Evolutionary conservation across 192 early-diverging fungal genomes (phyloP).

Genomic region (Umbelopsis isabellina): DNA sequence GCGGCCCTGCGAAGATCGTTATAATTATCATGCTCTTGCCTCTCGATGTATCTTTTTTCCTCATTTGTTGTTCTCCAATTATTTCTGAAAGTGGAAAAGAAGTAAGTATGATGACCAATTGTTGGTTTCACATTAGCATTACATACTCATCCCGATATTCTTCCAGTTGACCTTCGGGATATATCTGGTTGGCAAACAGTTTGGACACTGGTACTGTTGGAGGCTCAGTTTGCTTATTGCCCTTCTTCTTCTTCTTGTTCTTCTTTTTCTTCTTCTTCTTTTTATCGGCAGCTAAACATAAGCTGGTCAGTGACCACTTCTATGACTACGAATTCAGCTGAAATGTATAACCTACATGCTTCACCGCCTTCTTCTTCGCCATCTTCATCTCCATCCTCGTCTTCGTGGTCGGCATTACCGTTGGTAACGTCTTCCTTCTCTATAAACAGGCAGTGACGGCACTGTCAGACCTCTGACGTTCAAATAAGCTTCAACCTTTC

Average conservation of each 20-base stretch:
- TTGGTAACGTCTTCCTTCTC: neutral
- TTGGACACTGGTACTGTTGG: conserved; percentile 79
- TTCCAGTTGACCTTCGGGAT: conserved; percentile 80
- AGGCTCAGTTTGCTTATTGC: conserved; percentile 64
- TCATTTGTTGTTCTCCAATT: conserved; percentile 86
- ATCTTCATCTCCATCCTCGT: neutral
- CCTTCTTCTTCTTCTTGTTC: conserved; percentile 67
- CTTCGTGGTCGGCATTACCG: neutral
- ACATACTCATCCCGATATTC: conserved; percentile 86
- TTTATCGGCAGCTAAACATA: neutral
- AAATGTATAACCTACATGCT: neutral
- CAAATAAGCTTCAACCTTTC: neutral
- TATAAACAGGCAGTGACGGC: neutral
- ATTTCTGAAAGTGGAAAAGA: conserved; percentile 58
- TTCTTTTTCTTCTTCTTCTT: conserved; percentile 63
- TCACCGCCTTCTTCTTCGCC: neutral
- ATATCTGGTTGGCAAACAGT: conserved; percentile 77
- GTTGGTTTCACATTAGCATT: neutral
- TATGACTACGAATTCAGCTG: neutral
- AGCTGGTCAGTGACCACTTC: neutral
- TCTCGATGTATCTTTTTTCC: conserved; percentile 88
- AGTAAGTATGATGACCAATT: neutral
- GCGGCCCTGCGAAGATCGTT: conserved; percentile 86
- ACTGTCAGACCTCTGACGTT: no score
- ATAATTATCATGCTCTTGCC: conserved; percentile 69